Evolutionary conservation across 176 grass and related monocot genomes (phyloP).

Genomic region (Carex cristatella): DNA sequence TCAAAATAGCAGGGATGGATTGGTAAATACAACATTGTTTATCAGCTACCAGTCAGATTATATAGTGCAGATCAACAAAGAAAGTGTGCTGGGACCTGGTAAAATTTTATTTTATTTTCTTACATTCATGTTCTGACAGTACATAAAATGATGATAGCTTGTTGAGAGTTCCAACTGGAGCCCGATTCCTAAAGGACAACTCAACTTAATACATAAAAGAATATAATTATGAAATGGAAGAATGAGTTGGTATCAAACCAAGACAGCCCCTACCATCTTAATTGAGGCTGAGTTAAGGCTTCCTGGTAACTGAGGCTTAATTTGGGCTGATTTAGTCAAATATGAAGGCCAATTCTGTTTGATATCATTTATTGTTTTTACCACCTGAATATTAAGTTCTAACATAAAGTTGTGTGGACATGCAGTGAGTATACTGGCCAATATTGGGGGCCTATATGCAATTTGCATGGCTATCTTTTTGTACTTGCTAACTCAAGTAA

Average conservation of each 20-base stretch:
- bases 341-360: background rate
- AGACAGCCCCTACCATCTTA: background rate
- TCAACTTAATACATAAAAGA: background rate
- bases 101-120: slow-evolving; percentile 26
- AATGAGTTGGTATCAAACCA: background rate
- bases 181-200: background rate
- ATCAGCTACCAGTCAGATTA: slow-evolving; percentile 89
- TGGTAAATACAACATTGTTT: slow-evolving; percentile 81
- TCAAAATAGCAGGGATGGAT: slow-evolving; percentile 53
- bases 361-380: background rate
- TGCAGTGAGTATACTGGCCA: slow-evolving; percentile 87
- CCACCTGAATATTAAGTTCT: background rate
- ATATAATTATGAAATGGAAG: background rate
- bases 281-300: background rate
- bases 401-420: slow-evolving; percentile 10
- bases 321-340: background rate
- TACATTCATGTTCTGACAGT: background rate
- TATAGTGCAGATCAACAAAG: slow-evolving; percentile 72
- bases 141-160: background rate
- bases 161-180: background rate
- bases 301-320: background rate
- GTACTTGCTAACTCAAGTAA: slow-evolving; percentile 82
- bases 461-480: slow-evolving; percentile 75
- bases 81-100: slow-evolving; percentile 75
- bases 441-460: slow-evolving; percentile 85